phyloP scores from a whole-genome alignment of 257 asterid species.

The Galeopsis tetrahit region DNA sequence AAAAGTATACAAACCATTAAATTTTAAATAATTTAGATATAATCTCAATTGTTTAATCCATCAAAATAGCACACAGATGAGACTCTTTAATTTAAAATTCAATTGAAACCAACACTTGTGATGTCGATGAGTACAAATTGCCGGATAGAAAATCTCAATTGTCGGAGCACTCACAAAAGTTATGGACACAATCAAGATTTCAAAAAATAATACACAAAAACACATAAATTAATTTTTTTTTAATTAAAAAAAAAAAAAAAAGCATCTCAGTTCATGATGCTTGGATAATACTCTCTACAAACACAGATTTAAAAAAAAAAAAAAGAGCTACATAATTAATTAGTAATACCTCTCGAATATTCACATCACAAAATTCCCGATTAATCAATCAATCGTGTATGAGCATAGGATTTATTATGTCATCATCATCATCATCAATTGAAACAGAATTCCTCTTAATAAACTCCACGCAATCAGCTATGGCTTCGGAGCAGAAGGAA shows the following conservation, averaged over 20 bases:
- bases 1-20: too few species aligned
- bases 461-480: conserved; percentile 48
- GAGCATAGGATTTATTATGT: conserved; percentile 41
- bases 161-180: conserved; percentile 27
- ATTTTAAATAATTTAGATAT: too few species aligned
- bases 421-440: conserved; percentile 38
- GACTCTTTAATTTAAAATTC: too few species aligned
- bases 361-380: conserved; percentile 11
- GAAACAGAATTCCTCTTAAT: conserved; percentile 51
- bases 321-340: background rate
- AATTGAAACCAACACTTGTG: background rate
- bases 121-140: conserved; percentile 1
- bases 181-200: background rate
- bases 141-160: conserved; percentile 21
- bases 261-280: conserved; percentile 33
- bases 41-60: too few species aligned
- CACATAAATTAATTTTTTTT: background rate
- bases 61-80: too few species aligned
- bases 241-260: background rate
- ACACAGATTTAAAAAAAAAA: background rate
- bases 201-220: background rate
- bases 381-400: background rate
- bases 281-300: background rate
- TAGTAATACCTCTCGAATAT: background rate
- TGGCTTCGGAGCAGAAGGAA: conserved; percentile 50